Evolutionary conservation across 768 basidiomycete species (phyloP).

Genomic region (Psilocybe cubensis): DNA sequence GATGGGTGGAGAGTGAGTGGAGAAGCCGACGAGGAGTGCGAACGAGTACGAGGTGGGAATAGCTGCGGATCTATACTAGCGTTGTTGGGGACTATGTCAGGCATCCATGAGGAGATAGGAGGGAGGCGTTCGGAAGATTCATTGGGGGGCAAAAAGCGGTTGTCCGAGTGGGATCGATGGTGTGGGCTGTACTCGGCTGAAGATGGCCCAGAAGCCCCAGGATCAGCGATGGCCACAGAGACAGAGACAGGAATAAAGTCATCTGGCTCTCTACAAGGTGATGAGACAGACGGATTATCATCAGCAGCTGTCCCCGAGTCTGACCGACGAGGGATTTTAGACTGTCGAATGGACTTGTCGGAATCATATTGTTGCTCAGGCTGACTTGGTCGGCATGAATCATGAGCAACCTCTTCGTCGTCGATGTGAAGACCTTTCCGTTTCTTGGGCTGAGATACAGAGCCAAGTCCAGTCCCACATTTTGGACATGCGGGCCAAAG

Average conservation of each 20-base stretch:
- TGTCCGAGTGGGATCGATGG: background rate
- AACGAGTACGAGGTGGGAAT: constrained; percentile 5
- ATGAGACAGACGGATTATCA: background rate
- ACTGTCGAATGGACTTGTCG: background rate
- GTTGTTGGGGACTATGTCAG: constrained; percentile 32
- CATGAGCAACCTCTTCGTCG: background rate
- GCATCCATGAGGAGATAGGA: constrained; percentile 72
- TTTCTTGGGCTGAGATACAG: constrained; percentile 14
- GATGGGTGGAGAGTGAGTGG: background rate
- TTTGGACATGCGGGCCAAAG: constrained; percentile 24
- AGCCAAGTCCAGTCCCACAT: constrained; percentile 14
- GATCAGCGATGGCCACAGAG: constrained; percentile 3
- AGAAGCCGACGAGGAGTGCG: background rate
- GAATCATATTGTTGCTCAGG: background rate
- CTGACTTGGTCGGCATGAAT: background rate
- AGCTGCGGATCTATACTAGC: constrained; percentile 34
- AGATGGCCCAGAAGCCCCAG: background rate
- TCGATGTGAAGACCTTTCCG: constrained; percentile 14
- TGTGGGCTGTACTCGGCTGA: background rate
- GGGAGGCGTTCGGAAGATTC: constrained; percentile 48
- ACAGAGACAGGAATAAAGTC: background rate
- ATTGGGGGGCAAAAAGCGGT: constrained; percentile 6
- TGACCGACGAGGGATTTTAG: constrained; percentile 12
- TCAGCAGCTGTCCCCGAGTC: background rate
- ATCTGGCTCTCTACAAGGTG: background rate